Evolutionary conservation across 2,329 filamentous ascomycete genomes (phyloP), one percentile per base, ranked within the genome.

Genomic region (Penicillium sclerotiorum): DNA sequence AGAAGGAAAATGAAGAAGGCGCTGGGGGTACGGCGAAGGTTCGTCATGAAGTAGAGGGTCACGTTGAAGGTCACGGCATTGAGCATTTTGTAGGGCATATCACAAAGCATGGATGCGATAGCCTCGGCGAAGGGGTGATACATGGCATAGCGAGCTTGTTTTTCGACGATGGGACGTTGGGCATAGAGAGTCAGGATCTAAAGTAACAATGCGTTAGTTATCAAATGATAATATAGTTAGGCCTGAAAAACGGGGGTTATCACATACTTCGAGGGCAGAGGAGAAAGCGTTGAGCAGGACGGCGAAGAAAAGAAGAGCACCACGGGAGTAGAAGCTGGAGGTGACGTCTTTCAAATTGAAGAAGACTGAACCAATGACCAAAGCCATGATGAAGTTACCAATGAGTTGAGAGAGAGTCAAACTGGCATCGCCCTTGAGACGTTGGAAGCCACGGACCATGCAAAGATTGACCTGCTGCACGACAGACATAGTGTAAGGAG

Each of bases 1-100:
- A 96, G 76, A 43, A 91, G 70, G 80, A 90, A 95, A 75, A 91
- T 88, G 79, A 95, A 95, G 78, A 93, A 96, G 1, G 85, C 74
- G 2, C 86, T 86, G 0, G 88, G 77, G 54, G 87, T 84, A 49
- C 90, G 80, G 50, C 88, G 82, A 27, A 96, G 75, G 55, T 92
- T 88, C 1, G 89, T 87, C 83, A 96, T 86, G 71, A 96, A 95
- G 73, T 96, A 96, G 6, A 96, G 73, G 1, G 83, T 79, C 32
- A 91, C 47, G 68, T 95, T 94, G 78, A 95, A 95, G 5, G 83
- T 73, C 54, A 94, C 79, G 1, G 83, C 73, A 61, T 92, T 92
- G n/a, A 72, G 42, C 9, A 95, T 72, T 69, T 93, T 95, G 70
- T 90, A 90, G 0, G 91, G 91, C 73, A 95, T 73, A 22, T 60